phyloP scores from a whole-genome alignment of 495 filamentous ascomycete species.

The Penicillium paxilli region DNA sequence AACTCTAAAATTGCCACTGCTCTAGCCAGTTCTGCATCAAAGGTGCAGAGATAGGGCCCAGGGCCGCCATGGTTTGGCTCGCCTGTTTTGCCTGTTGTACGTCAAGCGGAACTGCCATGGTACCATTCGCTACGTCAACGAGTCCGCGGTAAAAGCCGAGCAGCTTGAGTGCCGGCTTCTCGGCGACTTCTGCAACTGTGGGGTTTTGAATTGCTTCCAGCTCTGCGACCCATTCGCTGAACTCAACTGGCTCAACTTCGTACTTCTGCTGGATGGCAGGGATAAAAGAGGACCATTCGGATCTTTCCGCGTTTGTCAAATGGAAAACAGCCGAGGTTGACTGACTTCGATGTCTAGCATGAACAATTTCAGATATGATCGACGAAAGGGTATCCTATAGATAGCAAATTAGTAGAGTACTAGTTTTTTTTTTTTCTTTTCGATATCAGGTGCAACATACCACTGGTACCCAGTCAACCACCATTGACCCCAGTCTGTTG shows the following conservation, averaged over 20 bases:
- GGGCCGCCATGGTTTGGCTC: conserved; percentile 21
- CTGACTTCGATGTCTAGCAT: conserved; percentile 10
- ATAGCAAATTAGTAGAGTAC: not conserved
- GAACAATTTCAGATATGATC: conserved; percentile 21
- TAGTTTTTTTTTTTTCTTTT: too few species aligned
- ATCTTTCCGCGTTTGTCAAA: conserved; percentile 23
- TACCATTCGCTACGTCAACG: conserved; percentile 7
- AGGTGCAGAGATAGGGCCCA: conserved; percentile 16
- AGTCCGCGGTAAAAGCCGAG: conserved; percentile 26
- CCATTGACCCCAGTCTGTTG: conserved; percentile 13
- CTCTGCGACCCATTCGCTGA: conserved; percentile 23
- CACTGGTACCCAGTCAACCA: conserved; percentile 28
- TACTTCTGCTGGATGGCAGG: conserved; percentile 14
- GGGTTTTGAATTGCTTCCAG: conserved; percentile 21
- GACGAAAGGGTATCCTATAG: conserved; percentile 21
- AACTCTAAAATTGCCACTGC: conserved; percentile 22
- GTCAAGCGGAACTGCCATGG: conserved; percentile 17
- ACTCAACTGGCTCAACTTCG: conserved; percentile 12
- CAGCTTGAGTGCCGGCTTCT: conserved; percentile 29
- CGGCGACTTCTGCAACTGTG: conserved; percentile 12
- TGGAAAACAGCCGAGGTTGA: conserved; percentile 23
- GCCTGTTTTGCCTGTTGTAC: conserved; percentile 17
- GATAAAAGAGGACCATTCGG: conserved; percentile 26
- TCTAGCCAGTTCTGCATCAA: conserved; percentile 26
- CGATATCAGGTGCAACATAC: conserved; percentile 13